phyloP scores from a whole-genome alignment of 495 filamentous ascomycete species.

The Lasiosphaeris hirsuta region DNA sequence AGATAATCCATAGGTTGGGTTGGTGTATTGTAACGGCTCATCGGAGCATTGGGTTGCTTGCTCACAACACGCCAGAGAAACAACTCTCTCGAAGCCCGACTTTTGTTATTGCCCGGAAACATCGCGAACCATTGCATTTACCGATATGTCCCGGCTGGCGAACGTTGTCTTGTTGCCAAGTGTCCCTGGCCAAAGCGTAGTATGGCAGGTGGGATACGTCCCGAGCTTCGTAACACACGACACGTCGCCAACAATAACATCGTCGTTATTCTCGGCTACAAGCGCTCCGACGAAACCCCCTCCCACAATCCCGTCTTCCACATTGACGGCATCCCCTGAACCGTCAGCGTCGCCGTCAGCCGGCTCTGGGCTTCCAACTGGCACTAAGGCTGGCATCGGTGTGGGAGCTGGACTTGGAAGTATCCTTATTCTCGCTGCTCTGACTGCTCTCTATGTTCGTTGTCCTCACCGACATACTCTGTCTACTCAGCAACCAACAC shows the following conservation, averaged over 20 bases:
- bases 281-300: too few species aligned
- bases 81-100: constrained; percentile 1
- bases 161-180: neutral
- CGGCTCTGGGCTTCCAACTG: neutral
- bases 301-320: too few species aligned
- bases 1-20: constrained; percentile 22
- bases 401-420: too few species aligned
- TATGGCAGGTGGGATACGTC: neutral
- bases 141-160: neutral
- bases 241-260: too few species aligned
- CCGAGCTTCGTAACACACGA: too few species aligned
- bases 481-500: neutral
- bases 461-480: too few species aligned
- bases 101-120: constrained; percentile 5
- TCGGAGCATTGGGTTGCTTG: constrained; percentile 10
- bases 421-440: too few species aligned
- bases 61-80: neutral
- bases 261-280: too few species aligned
- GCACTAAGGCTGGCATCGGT: neutral
- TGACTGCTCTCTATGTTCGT: too few species aligned
- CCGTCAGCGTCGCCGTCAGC: neutral
- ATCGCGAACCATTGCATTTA: neutral
- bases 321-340: too few species aligned
- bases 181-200: neutral
- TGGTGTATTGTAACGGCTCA: constrained; percentile 10